Evolutionary conservation across 768 basidiomycete species (phyloP).

Genomic region (Tremella fuciformis): DNA sequence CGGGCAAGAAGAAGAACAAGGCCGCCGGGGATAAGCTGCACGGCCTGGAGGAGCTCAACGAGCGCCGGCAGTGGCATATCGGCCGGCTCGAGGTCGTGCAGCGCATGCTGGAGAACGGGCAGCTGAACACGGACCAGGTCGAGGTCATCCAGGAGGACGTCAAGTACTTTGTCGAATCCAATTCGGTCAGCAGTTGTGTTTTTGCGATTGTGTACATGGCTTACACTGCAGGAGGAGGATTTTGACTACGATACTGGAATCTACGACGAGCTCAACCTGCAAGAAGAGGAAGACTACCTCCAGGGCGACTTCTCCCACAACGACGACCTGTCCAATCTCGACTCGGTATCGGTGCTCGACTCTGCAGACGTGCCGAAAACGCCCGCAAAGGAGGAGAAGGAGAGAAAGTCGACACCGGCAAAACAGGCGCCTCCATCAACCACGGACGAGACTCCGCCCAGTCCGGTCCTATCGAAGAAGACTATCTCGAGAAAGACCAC

Average conservation of each 20-base stretch:
- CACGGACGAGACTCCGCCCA: conserved; percentile 35
- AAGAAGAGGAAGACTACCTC: conserved; percentile 89
- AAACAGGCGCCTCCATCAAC: conserved; percentile 16
- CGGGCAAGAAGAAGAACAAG: conserved; percentile 77
- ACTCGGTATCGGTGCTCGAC: conserved; percentile 62
- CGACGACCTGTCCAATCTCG: conserved; percentile 71
- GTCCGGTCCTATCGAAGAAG: conserved; percentile 47
- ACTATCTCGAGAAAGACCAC: conserved; percentile 46
- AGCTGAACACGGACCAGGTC: conserved; percentile 76
- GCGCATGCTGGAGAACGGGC: conserved; percentile 89
- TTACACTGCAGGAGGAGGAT: conserved; percentile 72
- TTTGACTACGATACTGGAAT: conserved; percentile 97
- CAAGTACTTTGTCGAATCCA: conserved; percentile 90
- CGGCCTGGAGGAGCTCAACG: conserved; percentile 83
- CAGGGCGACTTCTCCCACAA: conserved; percentile 59
- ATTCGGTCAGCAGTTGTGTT: conserved; percentile 69
- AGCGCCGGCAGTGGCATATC: conserved; percentile 93
- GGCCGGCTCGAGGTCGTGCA: conserved; percentile 87
- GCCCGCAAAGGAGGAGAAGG: conserved; percentile 37
- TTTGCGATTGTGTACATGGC: not conserved
- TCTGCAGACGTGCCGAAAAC: conserved; percentile 36
- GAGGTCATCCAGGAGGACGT: conserved; percentile 86
- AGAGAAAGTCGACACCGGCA: conserved; percentile 34
- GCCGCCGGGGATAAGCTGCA: conserved; percentile 68
- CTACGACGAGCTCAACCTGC: conserved; percentile 94